Base-by-base conservation (phyloP, 805 yeast species). In the Yarrowia keelungensis region DNA sequence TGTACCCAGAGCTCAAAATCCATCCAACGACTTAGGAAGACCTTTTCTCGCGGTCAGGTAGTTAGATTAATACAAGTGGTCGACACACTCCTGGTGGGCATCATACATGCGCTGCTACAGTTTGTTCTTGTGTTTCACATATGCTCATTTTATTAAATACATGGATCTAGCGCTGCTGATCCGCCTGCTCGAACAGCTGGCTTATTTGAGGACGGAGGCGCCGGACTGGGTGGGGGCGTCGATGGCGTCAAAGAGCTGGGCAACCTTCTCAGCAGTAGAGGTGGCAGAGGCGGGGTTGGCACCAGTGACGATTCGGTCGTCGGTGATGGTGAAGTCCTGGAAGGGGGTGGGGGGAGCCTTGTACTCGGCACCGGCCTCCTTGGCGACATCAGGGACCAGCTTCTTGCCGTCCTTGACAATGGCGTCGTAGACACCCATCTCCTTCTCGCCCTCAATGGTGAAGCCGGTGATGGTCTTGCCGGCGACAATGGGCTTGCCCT, bases 231-330 rank as follows among this genome's bases (percentile, higher is more conserved):
- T 59, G 16, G 65, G 65, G 12, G 51, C 51, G 16, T 59, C 65
- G 16, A 59, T 45, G 42, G 65, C 65, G 3, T 43, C 51, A 7
- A n/a, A 59, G 16, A 59, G 51, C 65, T 59, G 51, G 14, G 36
- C 65, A 2, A 36, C 42, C 65, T 62, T 62, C 47, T 75, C 75
- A 46, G 89, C 89, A 51, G 86, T 82, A 7, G 82, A 79, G 12
- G 73, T 69, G 12, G 88, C 88, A 54, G 86, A 81, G 19, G 84
- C 85, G 26, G 91, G 91, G 78, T 88, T 88, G 32, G 83, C 85
- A 58, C 91, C 91, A n/a, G 89, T 84, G 49, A 87, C 85, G 50
- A 88, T 67, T 73, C 83, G 83, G 36, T 88, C 89, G 74, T 88
- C 91, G 36, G 78, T 77, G 51, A 86, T 79, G 16, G 84, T 75